Conservation (phyloP, 331 rosid genomes). For the Rhamnella rubrinervis region DNA sequence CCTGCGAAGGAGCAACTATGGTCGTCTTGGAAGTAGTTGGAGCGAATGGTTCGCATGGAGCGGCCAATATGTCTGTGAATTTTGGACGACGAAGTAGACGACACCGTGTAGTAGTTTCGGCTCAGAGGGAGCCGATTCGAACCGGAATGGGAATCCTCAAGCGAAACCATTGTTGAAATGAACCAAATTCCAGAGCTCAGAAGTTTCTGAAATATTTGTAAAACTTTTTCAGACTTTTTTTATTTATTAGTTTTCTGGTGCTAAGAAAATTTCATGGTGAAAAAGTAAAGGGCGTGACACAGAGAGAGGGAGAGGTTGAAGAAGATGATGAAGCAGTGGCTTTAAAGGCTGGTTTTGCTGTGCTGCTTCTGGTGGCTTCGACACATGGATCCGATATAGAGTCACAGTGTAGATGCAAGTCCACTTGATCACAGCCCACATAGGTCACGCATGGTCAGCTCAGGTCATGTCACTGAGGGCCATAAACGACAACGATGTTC, state of each 20-base stretch:
- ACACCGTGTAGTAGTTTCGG: conserved; percentile 39
- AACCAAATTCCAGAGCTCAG: neutral
- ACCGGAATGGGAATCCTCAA: conserved; percentile 63
- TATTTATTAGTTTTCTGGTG: too few relatives aligned
- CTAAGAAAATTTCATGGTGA: conserved; percentile 34
- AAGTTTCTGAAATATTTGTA: neutral
- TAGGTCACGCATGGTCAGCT: neutral
- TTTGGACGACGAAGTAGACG: conserved; percentile 43
- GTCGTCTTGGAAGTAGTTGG: conserved; percentile 66
- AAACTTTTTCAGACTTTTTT: too few relatives aligned
- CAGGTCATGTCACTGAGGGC: conserved; percentile 12
- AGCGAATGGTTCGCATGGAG: conserved; percentile 91
- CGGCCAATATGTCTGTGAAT: conserved; percentile 67
- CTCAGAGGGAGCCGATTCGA: conserved; percentile 58
- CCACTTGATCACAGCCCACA: conserved; percentile 13
- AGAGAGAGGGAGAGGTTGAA: conserved; percentile 10
- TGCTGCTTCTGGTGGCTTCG: conserved; percentile 31
- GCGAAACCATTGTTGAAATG: conserved; percentile 64
- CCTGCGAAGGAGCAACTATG: conserved; percentile 41
- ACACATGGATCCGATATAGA: conserved; percentile 10
- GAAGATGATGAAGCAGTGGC: conserved; percentile 22
- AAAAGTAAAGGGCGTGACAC: conserved; percentile 11
- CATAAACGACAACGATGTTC: neutral
- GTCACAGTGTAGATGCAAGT: conserved; percentile 15
- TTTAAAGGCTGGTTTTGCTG: conserved; percentile 34